Percentiles rank a stretch among this genome's conserved stretches.
Conservation (phyloP, 129 eudicot genomes). For the Helichrysum umbraculigerum region DNA sequence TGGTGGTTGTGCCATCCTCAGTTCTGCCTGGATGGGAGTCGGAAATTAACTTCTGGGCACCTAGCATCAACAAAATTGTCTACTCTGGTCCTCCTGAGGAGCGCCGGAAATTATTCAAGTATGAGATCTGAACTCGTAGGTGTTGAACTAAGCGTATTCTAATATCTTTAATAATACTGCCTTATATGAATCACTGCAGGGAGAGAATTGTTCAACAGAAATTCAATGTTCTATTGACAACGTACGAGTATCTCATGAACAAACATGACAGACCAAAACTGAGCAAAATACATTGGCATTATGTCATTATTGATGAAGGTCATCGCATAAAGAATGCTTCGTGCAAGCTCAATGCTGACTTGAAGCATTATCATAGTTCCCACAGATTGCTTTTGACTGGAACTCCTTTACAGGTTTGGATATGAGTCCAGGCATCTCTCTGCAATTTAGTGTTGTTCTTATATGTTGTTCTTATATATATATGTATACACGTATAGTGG, state of each 20-base stretch:
- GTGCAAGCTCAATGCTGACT: slow-evolving; percentile 98
- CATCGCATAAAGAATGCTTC: slow-evolving; percentile 99
- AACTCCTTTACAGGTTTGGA: slow-evolving; percentile 86
- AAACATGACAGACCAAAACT: slow-evolving; percentile 98
- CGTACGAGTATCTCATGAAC: slow-evolving; percentile 98
- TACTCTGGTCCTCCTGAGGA: slow-evolving; percentile 97
- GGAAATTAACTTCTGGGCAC: slow-evolving; percentile 92
- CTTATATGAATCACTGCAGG: slow-evolving; percentile 52
- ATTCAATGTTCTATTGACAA: slow-evolving; percentile 94
- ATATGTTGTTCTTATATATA: too few species aligned
- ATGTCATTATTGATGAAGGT: slow-evolving; percentile 96
- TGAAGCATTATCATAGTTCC: slow-evolving; percentile 88
- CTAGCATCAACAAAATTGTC: slow-evolving; percentile 82
- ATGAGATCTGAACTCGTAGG: slow-evolving; percentile 29
- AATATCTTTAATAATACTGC: neutral
- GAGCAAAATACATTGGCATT: slow-evolving; percentile 93
- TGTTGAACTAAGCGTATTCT: neutral
- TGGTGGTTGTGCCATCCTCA: slow-evolving; percentile 97
- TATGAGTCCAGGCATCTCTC: slow-evolving; percentile 6
- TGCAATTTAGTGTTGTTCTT: neutral
- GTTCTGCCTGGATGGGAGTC: slow-evolving; percentile 96
- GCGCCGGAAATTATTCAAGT: slow-evolving; percentile 90
- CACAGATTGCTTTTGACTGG: slow-evolving; percentile 95
- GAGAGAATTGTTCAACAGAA: slow-evolving; percentile 88
- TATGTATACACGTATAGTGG: too few species aligned